Percentiles rank a stretch among this genome's conserved stretches.
These are phyloP conservation scores for Cryptococcus jaspeensis DNA, from an alignment of 1,284 basidiomycete species.

Conservation along the genomic window DNA sequence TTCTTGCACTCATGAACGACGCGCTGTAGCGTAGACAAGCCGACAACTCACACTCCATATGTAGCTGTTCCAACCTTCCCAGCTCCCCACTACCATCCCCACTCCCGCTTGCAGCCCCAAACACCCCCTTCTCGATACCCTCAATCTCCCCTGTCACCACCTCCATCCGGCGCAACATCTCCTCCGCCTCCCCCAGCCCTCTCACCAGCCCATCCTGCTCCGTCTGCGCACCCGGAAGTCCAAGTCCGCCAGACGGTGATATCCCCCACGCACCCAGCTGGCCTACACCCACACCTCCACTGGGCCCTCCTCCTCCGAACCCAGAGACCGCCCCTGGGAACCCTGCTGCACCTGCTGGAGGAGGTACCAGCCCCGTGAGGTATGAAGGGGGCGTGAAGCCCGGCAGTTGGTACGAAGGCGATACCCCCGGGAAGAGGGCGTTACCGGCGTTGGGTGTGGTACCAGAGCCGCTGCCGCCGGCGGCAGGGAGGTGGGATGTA, in stretches of 20 bases:
- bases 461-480: background rate
- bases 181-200: slow-evolving; percentile 5
- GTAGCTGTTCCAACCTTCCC: slow-evolving; percentile 6
- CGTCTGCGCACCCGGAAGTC: no score
- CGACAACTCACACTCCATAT: slow-evolving; percentile 17
- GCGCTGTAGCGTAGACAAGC: background rate
- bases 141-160: slow-evolving; percentile 9
- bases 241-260: no score
- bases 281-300: background rate
- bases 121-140: slow-evolving; percentile 8
- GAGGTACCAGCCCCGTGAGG: background rate
- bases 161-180: slow-evolving; percentile 5
- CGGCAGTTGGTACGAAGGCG: background rate
- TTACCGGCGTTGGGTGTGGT: background rate
- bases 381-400: background rate
- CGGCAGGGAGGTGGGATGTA: background rate
- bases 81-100: slow-evolving; percentile 5
- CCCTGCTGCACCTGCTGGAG: no score
- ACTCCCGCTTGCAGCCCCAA: background rate
- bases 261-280: no score
- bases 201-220: background rate
- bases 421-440: background rate
- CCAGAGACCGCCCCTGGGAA: no score
- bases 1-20: background rate
- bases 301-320: no score